Percentiles rank a stretch among this genome's conserved stretches.
Conservation (phyloP, 495 filamentous ascomycete genomes). For the Podospora bellae-mahoneyi region DNA sequence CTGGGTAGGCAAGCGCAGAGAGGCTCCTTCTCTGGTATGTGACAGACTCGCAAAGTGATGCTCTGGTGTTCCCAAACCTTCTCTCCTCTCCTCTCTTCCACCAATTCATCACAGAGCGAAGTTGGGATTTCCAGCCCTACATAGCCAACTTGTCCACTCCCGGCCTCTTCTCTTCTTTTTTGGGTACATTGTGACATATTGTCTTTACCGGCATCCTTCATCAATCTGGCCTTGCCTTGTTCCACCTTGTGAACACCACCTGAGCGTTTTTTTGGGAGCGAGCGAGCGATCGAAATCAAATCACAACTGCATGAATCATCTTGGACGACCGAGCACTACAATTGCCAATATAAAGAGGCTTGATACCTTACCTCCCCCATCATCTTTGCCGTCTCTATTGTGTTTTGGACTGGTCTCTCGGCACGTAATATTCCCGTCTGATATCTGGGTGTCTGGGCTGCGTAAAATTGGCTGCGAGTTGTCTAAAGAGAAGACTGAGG, state of each 20-base stretch:
- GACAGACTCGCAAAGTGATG: not conserved
- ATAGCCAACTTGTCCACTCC: not conserved
- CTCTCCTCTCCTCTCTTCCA: not conserved
- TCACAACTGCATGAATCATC: conserved; percentile 4
- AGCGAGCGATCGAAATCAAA: conserved; percentile 8
- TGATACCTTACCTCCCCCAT: not conserved
- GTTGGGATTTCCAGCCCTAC: not conserved
- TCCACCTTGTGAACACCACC: not conserved
- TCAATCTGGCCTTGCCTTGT: not conserved
- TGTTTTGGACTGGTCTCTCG: not conserved
- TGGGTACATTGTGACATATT: conserved; percentile 7
- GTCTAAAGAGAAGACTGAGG: too few relatives aligned
- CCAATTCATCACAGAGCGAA: not conserved
- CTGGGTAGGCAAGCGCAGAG: not conserved
- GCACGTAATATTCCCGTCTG: not conserved
- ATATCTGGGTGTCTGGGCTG: not conserved
- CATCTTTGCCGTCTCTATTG: not conserved
- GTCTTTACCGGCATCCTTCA: conserved; percentile 9
- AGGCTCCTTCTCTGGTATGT: not conserved
- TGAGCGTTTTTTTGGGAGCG: conserved; percentile 14
- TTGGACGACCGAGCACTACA: not conserved
- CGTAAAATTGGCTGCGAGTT: not conserved
- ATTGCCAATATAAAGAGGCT: not conserved
- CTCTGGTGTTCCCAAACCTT: not conserved
- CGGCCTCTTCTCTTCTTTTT: conserved; percentile 5